Evolutionary conservation across 2,329 filamentous ascomycete species (phyloP), one percentile per base, ranked within the genome.

Genomic region (Ilyonectria destructans): DNA sequence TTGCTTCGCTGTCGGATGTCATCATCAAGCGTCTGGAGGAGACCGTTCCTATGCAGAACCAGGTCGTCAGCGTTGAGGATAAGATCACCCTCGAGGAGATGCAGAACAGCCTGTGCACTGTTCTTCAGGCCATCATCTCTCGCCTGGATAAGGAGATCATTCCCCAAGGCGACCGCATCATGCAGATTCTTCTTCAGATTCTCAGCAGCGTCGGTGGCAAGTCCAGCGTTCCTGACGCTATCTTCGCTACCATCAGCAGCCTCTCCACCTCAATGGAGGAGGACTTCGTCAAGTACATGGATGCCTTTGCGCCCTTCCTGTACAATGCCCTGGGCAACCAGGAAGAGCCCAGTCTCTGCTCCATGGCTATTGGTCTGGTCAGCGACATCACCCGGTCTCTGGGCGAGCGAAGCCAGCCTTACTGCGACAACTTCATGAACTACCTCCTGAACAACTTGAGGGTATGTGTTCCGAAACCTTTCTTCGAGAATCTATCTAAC

Each of bases 371-470:
- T 81, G 96, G 96, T 75, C 89, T 99, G 64, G 96, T 98, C 74
- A 97, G 96, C 81, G 96, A 99, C 80, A 96, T 99, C 76, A 96
- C 95, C 59, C 92, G 96, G 76, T 96, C 96, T 17, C 87, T 98
- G 79, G 94, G 95, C 80, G 92, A 95, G 79, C 93, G 93, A 81
- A 93, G 96, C 78, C 94, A 97, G 83, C 96, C 96, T 65, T 98
- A 92, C 86, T 99, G 96, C 83, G 96, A 99, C 78, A 90, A 91
- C 73, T 98, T 98, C 82, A 99, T 99, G 96, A 99, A 99, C 87
- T 93, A 96, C 80, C 87, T 99, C 66, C 89, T 99, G 70, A 95
- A 94, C 86, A 97, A 97, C 83, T 85, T 99, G 48, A 90, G 93
- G 81, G 92, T 94, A 82, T 79, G 88, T 87, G 19, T 10, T n/a